Percentiles rank a stretch among this genome's conserved stretches.
These are phyloP conservation scores for Mycosphaerella sp. DNA, from an alignment of 2,329 filamentous ascomycete species.

Conservation along the genomic window DNA sequence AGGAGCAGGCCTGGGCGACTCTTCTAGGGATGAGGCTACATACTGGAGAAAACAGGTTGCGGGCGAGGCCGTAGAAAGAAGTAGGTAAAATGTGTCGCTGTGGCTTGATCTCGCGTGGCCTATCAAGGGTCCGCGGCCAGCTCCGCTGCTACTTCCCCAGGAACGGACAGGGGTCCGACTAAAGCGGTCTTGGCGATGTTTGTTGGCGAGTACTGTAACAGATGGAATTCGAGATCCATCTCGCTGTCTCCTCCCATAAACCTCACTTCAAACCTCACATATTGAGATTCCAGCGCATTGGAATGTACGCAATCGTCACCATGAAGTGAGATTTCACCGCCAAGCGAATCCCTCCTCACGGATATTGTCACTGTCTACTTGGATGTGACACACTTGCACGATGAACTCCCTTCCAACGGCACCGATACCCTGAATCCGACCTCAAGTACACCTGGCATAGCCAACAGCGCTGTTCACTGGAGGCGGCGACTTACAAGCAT, in stretches of 20 bases:
- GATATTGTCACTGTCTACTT: not conserved
- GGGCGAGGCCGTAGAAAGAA: not conserved
- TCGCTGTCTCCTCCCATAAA: not conserved
- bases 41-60: constrained; percentile 9
- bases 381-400: not conserved
- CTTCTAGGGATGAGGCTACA: constrained; percentile 4
- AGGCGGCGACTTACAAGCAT: constrained; percentile 4
- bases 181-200: too few species aligned
- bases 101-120: constrained; percentile 7
- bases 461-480: not conserved
- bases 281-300: too few species aligned
- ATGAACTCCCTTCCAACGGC: not conserved
- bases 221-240: not conserved
- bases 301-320: not conserved
- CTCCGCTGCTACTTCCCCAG: not conserved
- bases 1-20: not conserved
- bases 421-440: not conserved
- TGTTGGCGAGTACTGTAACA: too few species aligned
- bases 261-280: not conserved
- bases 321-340: not conserved
- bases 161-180: too few species aligned
- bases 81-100: not conserved
- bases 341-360: not conserved
- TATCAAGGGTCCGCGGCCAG: constrained; percentile 2
- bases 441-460: not conserved